phyloP scores from a whole-genome alignment of 176 grass and related monocot species.

The Rhynchospora breviuscula region DNA sequence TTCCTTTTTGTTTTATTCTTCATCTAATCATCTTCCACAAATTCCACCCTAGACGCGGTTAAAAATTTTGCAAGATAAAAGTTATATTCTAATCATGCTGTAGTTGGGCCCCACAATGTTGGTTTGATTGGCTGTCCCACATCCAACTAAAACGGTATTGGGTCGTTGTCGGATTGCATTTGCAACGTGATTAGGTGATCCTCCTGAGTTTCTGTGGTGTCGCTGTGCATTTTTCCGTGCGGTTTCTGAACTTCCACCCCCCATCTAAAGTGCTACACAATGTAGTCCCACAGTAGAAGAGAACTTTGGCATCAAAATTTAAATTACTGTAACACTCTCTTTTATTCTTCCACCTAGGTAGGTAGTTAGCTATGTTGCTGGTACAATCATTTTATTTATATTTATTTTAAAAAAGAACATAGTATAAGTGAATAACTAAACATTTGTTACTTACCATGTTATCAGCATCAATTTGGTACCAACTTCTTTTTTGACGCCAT shows the following conservation, averaged over 20 bases:
- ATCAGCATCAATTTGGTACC: background rate
- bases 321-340: background rate
- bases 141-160: background rate
- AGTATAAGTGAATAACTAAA: background rate
- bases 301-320: background rate
- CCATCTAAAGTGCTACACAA: background rate
- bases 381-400: background rate
- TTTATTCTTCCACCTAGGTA: background rate
- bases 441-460: background rate
- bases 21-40: background rate
- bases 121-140: background rate
- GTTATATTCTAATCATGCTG: background rate
- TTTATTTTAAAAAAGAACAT: background rate
- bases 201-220: background rate
- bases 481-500: background rate
- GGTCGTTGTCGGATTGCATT: background rate
- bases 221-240: background rate
- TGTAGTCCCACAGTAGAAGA: background rate
- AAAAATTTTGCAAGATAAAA: constrained; percentile 3
- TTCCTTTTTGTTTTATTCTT: background rate
- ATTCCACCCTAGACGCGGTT: background rate
- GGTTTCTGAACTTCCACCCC: background rate
- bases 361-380: background rate
- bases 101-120: background rate
- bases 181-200: constrained; percentile 12